phyloP scores from a whole-genome alignment of 352 stramenopile genomes.

The Thraustotheca clavata region DNA sequence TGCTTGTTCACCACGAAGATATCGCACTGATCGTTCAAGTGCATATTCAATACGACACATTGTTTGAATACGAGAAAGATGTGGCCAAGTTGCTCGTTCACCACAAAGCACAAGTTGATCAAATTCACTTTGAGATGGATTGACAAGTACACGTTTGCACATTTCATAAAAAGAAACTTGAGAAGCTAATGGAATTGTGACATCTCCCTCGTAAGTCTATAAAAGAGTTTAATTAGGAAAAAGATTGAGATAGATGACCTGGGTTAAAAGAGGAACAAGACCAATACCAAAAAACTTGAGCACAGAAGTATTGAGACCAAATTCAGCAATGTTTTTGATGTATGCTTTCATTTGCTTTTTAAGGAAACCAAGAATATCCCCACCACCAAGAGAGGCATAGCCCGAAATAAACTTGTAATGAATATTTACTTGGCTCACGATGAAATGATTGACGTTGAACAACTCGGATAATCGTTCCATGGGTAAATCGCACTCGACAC shows the following conservation, averaged over 20 bases:
- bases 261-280: constrained; percentile 68
- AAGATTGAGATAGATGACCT: constrained; percentile 22
- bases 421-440: constrained; percentile 93
- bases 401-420: constrained; percentile 82
- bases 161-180: constrained; percentile 80
- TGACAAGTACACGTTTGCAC: constrained; percentile 69
- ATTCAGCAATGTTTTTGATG: constrained; percentile 82
- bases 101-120: constrained; percentile 75
- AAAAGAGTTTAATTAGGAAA: constrained; percentile 29
- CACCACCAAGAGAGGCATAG: constrained; percentile 54
- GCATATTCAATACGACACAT: constrained; percentile 96
- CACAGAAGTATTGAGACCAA: constrained; percentile 77
- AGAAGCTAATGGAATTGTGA: constrained; percentile 93
- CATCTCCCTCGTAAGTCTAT: constrained; percentile 97
- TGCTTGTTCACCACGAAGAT: constrained; percentile 64
- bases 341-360: constrained; percentile 92
- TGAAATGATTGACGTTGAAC: constrained; percentile 99
- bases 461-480: constrained; percentile 94
- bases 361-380: constrained; percentile 90
- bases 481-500: constrained; percentile 89
- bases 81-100: constrained; percentile 88
- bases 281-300: constrained; percentile 78
- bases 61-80: constrained; percentile 91
- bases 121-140: constrained; percentile 60
- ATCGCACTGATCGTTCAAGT: constrained; percentile 83